Conservation (phyloP, 129 eudicot species). For the Helichrysum umbraculigerum region DNA sequence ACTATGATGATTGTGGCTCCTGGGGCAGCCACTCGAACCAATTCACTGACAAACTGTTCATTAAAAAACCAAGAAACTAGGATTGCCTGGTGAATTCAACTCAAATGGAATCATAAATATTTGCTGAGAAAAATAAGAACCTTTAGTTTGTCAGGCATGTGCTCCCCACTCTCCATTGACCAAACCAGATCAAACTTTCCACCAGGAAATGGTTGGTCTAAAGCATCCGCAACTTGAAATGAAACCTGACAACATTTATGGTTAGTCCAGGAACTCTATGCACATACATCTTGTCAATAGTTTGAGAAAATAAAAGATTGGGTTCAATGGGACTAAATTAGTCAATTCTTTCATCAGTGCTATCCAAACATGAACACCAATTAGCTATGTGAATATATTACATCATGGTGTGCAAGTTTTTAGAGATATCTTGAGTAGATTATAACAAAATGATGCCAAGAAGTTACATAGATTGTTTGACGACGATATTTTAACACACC, state of each 20-base stretch:
- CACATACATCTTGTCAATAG: background rate
- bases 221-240: slow-evolving; percentile 92
- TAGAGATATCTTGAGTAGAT: background rate
- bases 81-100: background rate
- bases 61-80: background rate
- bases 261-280: slow-evolving; percentile 25
- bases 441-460: background rate
- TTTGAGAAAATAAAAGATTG: too few relatives aligned
- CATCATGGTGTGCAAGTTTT: background rate
- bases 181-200: slow-evolving; percentile 84
- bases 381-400: background rate
- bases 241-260: slow-evolving; percentile 54
- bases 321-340: background rate
- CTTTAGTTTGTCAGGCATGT: slow-evolving; percentile 92
- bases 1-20: slow-evolving; percentile 85
- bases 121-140: slow-evolving; percentile 32
- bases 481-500: background rate
- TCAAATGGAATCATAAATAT: background rate
- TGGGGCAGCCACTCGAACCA: slow-evolving; percentile 90
- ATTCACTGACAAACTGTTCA: slow-evolving; percentile 75
- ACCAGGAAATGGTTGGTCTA: slow-evolving; percentile 84
- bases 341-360: background rate
- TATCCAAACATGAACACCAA: background rate
- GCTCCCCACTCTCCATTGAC: slow-evolving; percentile 99
- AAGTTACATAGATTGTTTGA: slow-evolving; percentile 3